Evolutionary conservation across 2,329 filamentous ascomycete genomes (phyloP).

Genomic region (Botrytis squamosa): DNA sequence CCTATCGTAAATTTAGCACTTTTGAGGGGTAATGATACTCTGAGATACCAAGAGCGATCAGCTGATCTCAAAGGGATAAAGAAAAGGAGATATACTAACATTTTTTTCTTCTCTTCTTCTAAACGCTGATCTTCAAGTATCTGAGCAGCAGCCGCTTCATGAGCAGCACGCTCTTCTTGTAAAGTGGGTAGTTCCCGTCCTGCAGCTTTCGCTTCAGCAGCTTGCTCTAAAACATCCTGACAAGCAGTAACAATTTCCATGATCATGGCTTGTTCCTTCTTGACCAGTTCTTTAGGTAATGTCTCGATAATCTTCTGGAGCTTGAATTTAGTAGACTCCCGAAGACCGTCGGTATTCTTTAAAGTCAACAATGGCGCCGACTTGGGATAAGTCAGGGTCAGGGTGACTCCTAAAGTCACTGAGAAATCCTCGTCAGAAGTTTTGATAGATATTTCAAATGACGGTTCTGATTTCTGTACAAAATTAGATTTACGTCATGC

Average conservation of each 20-base stretch:
- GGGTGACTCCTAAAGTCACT: constrained; percentile 70
- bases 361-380: constrained; percentile 71
- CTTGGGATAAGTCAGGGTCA: constrained; percentile 91
- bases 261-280: constrained; percentile 52
- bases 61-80: background rate
- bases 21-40: background rate
- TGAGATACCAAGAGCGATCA: background rate
- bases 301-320: constrained; percentile 64
- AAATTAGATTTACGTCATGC: constrained; percentile 14
- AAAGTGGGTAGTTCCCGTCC: constrained; percentile 79
- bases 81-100: constrained; percentile 11
- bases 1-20: constrained; percentile 6
- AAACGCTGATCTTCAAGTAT: constrained; percentile 52
- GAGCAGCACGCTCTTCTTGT: constrained; percentile 81
- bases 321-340: constrained; percentile 68
- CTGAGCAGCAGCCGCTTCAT: constrained; percentile 69
- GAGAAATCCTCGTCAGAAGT: constrained; percentile 70
- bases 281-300: constrained; percentile 52
- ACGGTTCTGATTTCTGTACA: constrained; percentile 71
- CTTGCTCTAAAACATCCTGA: constrained; percentile 76
- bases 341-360: constrained; percentile 62
- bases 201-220: constrained; percentile 72
- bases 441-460: constrained; percentile 77
- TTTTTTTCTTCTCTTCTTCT: constrained; percentile 47
- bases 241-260: constrained; percentile 52